A percentile compares a stretch with the other conserved stretches of the same genome.
Evolutionary conservation across 768 basidiomycete genomes (phyloP).

Genomic region (Phylloporus arenicola): DNA sequence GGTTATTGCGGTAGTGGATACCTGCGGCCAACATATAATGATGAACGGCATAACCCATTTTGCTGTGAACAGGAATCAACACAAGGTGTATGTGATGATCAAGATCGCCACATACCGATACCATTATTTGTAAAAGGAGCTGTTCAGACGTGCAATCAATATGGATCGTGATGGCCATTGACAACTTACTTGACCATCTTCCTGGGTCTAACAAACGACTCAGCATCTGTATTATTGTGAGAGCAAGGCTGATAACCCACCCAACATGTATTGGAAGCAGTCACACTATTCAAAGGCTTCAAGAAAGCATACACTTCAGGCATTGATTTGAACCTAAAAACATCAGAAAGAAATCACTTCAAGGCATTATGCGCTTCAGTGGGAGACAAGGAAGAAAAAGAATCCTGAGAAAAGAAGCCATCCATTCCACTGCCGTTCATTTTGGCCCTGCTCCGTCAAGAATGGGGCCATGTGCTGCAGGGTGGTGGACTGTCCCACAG

Average conservation of each 20-base stretch:
- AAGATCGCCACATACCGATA: conserved; percentile 28
- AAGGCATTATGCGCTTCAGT: conserved; percentile 44
- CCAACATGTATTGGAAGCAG: conserved; percentile 37
- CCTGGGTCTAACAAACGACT: conserved; percentile 32
- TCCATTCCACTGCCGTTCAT: conserved; percentile 40
- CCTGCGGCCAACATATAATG: conserved; percentile 41
- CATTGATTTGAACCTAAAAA: conserved; percentile 38
- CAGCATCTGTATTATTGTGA: neutral
- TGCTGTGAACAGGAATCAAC: conserved; percentile 27
- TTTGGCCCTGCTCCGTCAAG: conserved; percentile 40
- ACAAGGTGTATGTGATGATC: neutral
- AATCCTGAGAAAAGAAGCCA: conserved; percentile 35
- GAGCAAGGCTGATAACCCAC: conserved; percentile 23
- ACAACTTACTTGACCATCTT: conserved; percentile 46
- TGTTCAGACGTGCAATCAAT: conserved; percentile 14
- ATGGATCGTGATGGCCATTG: conserved; percentile 1
- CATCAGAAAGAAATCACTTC: conserved; percentile 39
- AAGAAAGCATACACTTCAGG: conserved; percentile 45
- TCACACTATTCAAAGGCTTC: conserved; percentile 33
- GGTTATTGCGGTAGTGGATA: conserved; percentile 35
- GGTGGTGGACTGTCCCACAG: conserved; percentile 10
- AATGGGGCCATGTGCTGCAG: conserved; percentile 36
- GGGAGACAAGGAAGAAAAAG: conserved; percentile 34
- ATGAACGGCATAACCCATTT: conserved; percentile 47
- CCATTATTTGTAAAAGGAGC: conserved; percentile 37